Base-by-base conservation (phyloP, 345 rosid species). In the Brassica juncea region DNA sequence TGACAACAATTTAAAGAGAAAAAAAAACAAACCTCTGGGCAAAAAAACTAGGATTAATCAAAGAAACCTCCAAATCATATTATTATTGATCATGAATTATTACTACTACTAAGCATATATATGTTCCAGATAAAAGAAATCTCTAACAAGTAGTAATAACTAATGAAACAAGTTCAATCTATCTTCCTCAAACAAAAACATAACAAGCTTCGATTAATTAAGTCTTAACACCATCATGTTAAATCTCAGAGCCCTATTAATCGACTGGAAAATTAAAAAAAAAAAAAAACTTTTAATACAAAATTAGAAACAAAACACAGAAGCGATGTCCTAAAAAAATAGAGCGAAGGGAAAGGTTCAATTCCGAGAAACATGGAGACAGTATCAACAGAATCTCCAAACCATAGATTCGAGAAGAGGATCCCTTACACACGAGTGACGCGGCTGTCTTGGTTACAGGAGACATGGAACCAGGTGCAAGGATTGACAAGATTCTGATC, bases 401-500 rank as follows among this genome's bases (percentile, higher is more conserved):
- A 39, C 47, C 15, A 1, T 8, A 55, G 60, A 32, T 35, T 35
- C 2, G 39, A 35, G 0, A 52, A 67, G 39, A 57, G 70, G 16
- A 0, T 9, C 4, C 11, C 79, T 68, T 86, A 94, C 99, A 94
- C 78, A 76, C 99, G 89, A 32, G 99, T 94, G 52, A 94, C 99
- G 82, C 92, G 97, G 76, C 83, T 88, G 42, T 91, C 85, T 81
- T 86, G 95, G 82, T 94, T 90, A 83, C 99, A 94, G 72, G 97
- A 89, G 88, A 94, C 82, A 80, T 94, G 99, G 77, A 94, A 94
- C 99, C 99, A 94, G 30, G 99, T 94, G 74, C 99, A 94, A 1
- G 99, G 97, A 73, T 85, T 94, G 47, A 94, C 99, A n/a, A 94
- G 92, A 62, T 89, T 94, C 10, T 97, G 99, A 91, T 94, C 99